Base-by-base conservation (phyloP, 306 rosid genomes). In the Echinosophora koreensis region DNA sequence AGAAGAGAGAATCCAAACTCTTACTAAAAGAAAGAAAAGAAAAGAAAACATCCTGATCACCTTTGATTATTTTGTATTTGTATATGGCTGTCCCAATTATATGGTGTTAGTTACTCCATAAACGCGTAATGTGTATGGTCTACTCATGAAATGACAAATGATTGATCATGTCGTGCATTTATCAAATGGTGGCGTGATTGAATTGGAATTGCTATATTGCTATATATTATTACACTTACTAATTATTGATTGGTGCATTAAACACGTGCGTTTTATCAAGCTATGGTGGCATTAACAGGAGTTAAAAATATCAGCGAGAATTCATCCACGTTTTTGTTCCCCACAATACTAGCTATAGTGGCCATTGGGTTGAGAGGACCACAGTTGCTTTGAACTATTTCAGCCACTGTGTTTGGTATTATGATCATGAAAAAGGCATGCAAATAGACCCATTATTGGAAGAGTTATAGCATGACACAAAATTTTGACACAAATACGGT, bases 301-400 rank as follows among this genome's bases (percentile, higher is more conserved):
- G 18, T 30, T 30, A 5, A 8, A 65, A 66, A 56, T 57, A 67
- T 32, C 17, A 28, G 17, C 5, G 46, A 17, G 67, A 22, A 8
- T 69, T 46, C 22, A 47, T 8, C 16, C 77, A 69, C 76, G 71
- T 69, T 69, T 78, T 47, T 69, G 12, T 68, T 44, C 32, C 70
- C 34, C 30, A 56, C 52, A 46, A 37, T 62, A 58, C 69, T 32
- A 66, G 27, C 5, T 60, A 50, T 67, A 68, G 76, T 77, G 81
- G 76, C 50, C 50, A 44, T 1, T 44, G 56, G 9, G 46, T 8
- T 8, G 12, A n/a, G 4, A 41, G 74, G 81, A 66, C 66, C 80
- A 76, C 73, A 18, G 32, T 38, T 12, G 32, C 27, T 50, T 54
- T 28, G 47, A 34, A 64, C 37, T 8, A 27, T 76, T 64, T 12